Evolutionary conservation across 148 eudicot species (phyloP).

Genomic region (Heliamphora exappendiculata): DNA sequence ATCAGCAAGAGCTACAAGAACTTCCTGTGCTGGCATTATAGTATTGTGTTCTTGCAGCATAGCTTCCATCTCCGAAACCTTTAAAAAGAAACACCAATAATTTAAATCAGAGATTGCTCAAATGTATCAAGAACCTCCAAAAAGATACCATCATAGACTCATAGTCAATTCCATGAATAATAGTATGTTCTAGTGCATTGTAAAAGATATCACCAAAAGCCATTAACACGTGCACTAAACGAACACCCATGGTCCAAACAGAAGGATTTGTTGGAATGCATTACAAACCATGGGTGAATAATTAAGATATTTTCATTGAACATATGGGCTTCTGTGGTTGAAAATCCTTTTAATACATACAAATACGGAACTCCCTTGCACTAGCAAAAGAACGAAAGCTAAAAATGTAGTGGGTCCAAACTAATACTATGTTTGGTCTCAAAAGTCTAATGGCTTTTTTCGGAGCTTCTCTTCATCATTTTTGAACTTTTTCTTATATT

Average conservation of each 20-base stretch:
- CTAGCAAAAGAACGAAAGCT: neutral
- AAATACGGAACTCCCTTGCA: neutral
- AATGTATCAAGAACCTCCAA: neutral
- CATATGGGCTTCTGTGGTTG: neutral
- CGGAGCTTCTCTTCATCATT: too few relatives aligned
- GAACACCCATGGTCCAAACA: neutral
- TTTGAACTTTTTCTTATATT: too few relatives aligned
- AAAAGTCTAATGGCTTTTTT: too few relatives aligned
- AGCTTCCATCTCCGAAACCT: constrained; percentile 92
- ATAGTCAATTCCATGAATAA: neutral
- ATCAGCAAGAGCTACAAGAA: constrained; percentile 66
- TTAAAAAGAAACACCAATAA: neutral
- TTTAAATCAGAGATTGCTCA: neutral
- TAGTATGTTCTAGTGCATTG: neutral
- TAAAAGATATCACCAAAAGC: neutral
- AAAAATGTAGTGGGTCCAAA: neutral
- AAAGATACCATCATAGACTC: neutral
- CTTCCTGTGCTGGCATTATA: constrained; percentile 64
- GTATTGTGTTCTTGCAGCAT: constrained; percentile 59
- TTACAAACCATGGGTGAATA: neutral
- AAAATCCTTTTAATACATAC: too few relatives aligned
- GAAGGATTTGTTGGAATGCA: neutral
- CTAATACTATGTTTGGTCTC: too few relatives aligned
- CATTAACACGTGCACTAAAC: constrained; percentile 3
- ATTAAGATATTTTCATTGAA: neutral